These are phyloP conservation scores for Aspergillus sp. DNA, from an alignment of 2,329 filamentous ascomycete genomes.

Conservation along the genomic window DNA sequence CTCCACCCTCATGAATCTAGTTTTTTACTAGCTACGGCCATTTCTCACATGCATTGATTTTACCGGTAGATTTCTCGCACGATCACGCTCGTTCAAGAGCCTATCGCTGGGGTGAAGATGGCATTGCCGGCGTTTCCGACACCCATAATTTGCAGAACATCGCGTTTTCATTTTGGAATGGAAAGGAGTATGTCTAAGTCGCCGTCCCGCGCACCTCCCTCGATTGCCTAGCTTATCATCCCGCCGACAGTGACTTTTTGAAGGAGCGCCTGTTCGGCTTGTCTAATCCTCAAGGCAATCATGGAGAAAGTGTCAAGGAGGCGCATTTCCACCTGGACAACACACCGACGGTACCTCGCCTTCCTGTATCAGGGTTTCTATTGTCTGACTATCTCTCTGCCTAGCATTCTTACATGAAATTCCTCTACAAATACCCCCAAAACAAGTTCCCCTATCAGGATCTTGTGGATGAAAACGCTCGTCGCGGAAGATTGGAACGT, in stretches of 20 bases:
- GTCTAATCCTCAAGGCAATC: slow-evolving; percentile 94
- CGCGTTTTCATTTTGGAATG: slow-evolving; percentile 96
- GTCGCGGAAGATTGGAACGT: slow-evolving; percentile 69
- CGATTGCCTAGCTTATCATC: neutral
- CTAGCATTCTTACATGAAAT: slow-evolving; percentile 98
- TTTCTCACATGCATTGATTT: neutral
- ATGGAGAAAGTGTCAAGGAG: slow-evolving; percentile 96
- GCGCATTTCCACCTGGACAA: slow-evolving; percentile 96
- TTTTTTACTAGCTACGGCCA: neutral
- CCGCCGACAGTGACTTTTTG: slow-evolving; percentile 68
- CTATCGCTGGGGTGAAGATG: slow-evolving; percentile 95
- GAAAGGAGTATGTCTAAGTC: slow-evolving; percentile 70
- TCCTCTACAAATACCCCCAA: slow-evolving; percentile 96
- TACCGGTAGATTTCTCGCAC: slow-evolving; percentile 76
- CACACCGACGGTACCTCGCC: slow-evolving; percentile 64
- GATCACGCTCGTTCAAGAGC: slow-evolving; percentile 85
- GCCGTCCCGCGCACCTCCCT: neutral
- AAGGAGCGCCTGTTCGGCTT: slow-evolving; percentile 95
- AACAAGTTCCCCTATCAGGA: slow-evolving; percentile 88
- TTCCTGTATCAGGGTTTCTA: neutral
- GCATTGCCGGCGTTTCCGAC: slow-evolving; percentile 93
- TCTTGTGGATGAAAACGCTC: slow-evolving; percentile 78
- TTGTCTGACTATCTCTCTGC: neutral
- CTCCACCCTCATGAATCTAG: neutral
- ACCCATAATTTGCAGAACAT: slow-evolving; percentile 90